Percentiles rank a stretch among this genome's conserved stretches.
These are phyloP conservation scores for Diddensiella santjacobensis DNA, from an alignment of 805 yeast genomes.

Conservation along the genomic window DNA sequence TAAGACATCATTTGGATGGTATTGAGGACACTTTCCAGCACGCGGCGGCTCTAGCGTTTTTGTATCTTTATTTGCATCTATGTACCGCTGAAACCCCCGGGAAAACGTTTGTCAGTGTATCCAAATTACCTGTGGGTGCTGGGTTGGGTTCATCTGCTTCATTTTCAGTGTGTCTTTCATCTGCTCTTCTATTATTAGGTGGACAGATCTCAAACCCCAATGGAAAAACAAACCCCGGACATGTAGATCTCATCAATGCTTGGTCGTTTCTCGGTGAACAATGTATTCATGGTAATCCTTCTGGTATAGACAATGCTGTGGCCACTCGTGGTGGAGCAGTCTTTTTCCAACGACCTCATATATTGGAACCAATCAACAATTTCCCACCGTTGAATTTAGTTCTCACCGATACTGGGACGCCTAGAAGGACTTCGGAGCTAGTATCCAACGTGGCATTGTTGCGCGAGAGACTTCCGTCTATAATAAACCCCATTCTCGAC, in stretches of 20 bases:
- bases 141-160: conserved; percentile 96
- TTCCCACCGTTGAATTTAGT: conserved; percentile 73
- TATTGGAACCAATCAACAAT: conserved; percentile 62
- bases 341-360: conserved; percentile 62
- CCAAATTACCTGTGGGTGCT: conserved; percentile 92
- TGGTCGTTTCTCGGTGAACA: conserved; percentile 95
- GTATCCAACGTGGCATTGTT: conserved; percentile 71
- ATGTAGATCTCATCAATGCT: conserved; percentile 52
- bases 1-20: conserved; percentile 29
- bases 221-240: conserved; percentile 17
- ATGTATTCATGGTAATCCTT: conserved; percentile 94
- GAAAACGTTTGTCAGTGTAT: conserved; percentile 60
- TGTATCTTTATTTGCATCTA: conserved; percentile 66
- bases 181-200: conserved; percentile 51
- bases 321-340: conserved; percentile 97
- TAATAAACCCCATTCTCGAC: conserved; percentile 57
- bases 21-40: conserved; percentile 58
- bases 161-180: conserved; percentile 74
- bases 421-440: conserved; percentile 79
- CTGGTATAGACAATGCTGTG: conserved; percentile 95
- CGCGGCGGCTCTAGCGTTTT: conserved; percentile 76
- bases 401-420: conserved; percentile 80
- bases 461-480: conserved; percentile 49
- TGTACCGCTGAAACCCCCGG: conserved; percentile 49
- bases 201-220: conserved; percentile 10